Evolutionary conservation across 164 flowering plant genomes (phyloP).

Genomic region (Akebia trifoliata): DNA sequence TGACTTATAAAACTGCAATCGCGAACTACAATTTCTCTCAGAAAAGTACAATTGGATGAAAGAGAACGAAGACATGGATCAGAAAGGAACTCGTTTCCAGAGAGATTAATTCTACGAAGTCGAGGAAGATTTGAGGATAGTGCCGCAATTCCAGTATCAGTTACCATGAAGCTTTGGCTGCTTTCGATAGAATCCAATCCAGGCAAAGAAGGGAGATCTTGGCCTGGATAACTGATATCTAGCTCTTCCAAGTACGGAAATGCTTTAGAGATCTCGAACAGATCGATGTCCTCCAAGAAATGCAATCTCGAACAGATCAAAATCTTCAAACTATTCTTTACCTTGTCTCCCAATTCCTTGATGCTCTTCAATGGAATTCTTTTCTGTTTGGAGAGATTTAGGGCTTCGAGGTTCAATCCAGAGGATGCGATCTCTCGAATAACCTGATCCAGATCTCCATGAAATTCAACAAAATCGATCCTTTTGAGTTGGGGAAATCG

Average conservation of each 20-base stretch:
- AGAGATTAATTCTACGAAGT: conserved; percentile 37
- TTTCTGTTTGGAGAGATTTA: conserved; percentile 36
- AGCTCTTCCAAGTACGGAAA: conserved; percentile 46
- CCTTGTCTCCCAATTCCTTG: conserved; percentile 19
- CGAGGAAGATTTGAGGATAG: conserved; percentile 28
- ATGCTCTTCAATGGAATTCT: conserved; percentile 29
- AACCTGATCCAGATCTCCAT: conserved; percentile 26
- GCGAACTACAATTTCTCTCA: conserved; percentile 29
- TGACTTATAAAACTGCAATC: conserved; percentile 39
- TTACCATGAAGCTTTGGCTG: conserved; percentile 12
- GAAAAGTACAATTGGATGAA: conserved; percentile 25
- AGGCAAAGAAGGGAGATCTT: neutral
- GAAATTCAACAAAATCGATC: conserved; percentile 19
- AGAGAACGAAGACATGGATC: conserved; percentile 35
- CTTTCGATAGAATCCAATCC: neutral
- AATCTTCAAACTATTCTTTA: conserved; percentile 26
- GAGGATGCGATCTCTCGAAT: conserved; percentile 27
- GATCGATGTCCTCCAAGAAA: conserved; percentile 25
- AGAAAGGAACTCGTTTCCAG: conserved; percentile 44
- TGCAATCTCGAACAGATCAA: conserved; percentile 29
- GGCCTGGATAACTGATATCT: conserved; percentile 44
- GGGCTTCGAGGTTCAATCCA: conserved; percentile 26
- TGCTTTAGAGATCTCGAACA: conserved; percentile 28
- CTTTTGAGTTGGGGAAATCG: conserved; percentile 40
- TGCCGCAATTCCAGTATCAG: conserved; percentile 36